Base-by-base conservation (phyloP, 2,329 filamentous ascomycete genomes). In the Xylariales sp. region DNA sequence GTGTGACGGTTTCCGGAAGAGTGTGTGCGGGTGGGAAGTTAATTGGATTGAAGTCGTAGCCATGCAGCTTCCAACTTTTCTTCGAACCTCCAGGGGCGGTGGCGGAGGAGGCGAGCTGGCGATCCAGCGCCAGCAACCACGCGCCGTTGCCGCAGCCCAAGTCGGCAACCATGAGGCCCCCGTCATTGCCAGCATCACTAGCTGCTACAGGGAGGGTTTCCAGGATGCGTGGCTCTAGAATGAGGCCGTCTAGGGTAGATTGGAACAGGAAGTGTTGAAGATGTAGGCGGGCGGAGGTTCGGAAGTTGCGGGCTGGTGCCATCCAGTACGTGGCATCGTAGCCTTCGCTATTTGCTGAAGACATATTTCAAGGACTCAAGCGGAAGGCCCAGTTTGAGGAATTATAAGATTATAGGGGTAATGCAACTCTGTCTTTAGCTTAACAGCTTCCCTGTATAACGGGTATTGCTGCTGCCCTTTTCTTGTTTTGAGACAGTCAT, bases 101-200 rank as follows among this genome's bases (percentile, higher is more conserved):
- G 8, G 33, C 44, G 11, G 41, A 38, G 4, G 21, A 21, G 4
- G 35, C 35, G n/a, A 54, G 42, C 4, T 51, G 30, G 13, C 18
- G 17, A 14, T 45, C n/a, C 1, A 53, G 42, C 7, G 50, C 45
- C 13, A 13, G 40, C 1, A 53, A 36, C 51, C 50, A 54, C 15
- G 38, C 40, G 21, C 47, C 51, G 32, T 54, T 54, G 24, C 50
- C 51, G 14, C 52, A 54, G 13, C 33, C 52, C 4, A 54, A 45
- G 16, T 54, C 52, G 8, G 50, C 49, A 10, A 52, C 29, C 6
- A 8, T 55, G 11, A 42, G 30, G 1, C 13, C 25, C 28, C 37
- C 29, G 21, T 27, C 44, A 12, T 5, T 6, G 8, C 29, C 11
- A n/a, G n/a, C n/a, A n/a, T n/a, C n/a, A n/a, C n/a, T n/a, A n/a